Evolutionary conservation across 192 early-diverging fungal genomes (phyloP).

Genomic region (Coemansia sp.): DNA sequence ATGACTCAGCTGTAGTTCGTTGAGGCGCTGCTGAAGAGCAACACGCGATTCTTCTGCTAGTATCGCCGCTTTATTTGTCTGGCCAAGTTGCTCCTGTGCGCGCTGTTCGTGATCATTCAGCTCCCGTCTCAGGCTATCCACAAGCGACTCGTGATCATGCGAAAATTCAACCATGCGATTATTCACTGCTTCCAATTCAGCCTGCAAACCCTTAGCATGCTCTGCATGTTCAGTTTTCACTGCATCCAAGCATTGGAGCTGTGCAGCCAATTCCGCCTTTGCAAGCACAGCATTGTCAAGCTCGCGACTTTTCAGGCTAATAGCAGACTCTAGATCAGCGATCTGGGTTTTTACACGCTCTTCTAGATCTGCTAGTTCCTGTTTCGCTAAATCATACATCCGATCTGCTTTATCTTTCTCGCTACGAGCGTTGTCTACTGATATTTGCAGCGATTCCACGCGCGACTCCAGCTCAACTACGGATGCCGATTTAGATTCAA

Average conservation of each 20-base stretch:
- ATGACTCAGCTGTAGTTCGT: conserved; percentile 3
- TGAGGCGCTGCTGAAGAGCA: conserved; percentile 10
- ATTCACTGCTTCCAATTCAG: background rate
- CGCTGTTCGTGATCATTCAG: background rate
- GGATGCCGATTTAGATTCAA: conserved; percentile 1
- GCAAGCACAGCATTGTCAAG: background rate
- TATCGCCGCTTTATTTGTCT: background rate
- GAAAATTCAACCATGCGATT: background rate
- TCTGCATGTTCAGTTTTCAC: background rate
- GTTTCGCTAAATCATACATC: background rate
- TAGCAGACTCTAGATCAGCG: background rate
- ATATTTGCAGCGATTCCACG: conserved; percentile 3
- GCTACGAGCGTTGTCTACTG: background rate
- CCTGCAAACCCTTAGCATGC: background rate
- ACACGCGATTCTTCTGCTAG: background rate
- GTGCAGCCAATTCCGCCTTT: background rate
- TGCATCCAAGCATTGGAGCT: background rate
- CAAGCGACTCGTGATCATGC: background rate
- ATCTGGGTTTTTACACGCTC: background rate
- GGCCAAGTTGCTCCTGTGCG: background rate
- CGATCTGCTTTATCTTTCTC: background rate
- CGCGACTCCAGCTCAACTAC: conserved; percentile 13
- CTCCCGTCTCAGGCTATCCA: background rate
- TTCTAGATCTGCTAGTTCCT: background rate
- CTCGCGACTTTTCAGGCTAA: background rate